Conservation (phyloP, 192 early-diverging fungal genomes). For the Coemansia sp. region DNA sequence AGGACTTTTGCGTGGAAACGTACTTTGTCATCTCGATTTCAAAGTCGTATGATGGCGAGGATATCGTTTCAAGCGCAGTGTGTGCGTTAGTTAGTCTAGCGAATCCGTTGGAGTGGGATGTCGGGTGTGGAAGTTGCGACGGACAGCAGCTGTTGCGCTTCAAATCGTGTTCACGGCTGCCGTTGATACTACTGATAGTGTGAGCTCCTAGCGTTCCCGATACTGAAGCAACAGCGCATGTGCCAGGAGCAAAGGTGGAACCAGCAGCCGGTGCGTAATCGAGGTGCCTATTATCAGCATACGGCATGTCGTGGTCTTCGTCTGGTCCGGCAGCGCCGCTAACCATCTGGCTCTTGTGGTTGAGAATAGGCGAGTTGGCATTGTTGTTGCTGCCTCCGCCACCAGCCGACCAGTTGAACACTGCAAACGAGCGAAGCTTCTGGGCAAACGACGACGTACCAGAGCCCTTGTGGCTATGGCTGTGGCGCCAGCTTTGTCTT, state of each 20-base stretch:
- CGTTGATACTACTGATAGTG: conserved; percentile 1
- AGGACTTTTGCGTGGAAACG: conserved; percentile 18
- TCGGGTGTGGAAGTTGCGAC: conserved; percentile 19
- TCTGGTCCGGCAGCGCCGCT: not conserved
- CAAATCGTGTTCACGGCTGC: conserved; percentile 5
- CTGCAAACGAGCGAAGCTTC: conserved; percentile 51
- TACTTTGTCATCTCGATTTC: conserved; percentile 39
- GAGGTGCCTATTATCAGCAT: conserved; percentile 1
- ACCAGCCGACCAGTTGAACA: conserved; percentile 43
- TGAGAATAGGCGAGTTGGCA: not conserved
- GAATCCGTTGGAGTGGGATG: conserved; percentile 9
- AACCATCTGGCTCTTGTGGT: conserved; percentile 4
- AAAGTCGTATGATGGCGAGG: conserved; percentile 24
- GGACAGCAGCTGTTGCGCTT: conserved; percentile 19
- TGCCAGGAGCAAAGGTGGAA: not conserved
- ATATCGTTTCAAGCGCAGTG: conserved; percentile 15
- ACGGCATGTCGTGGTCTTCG: conserved; percentile 6
- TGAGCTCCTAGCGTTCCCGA: not conserved
- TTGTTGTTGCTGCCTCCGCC: conserved; percentile 12
- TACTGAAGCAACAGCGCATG: not conserved
- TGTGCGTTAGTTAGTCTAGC: conserved; percentile 8
- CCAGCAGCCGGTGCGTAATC: not conserved
- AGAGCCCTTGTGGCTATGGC: conserved; percentile 24
- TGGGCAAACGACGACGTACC: conserved; percentile 42
- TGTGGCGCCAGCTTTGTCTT: conserved; percentile 49